Evolutionary conservation across 192 early-diverging fungal genomes (phyloP), one percentile per base, ranked within the genome.

Genomic region (Chytriomyces sp.): DNA sequence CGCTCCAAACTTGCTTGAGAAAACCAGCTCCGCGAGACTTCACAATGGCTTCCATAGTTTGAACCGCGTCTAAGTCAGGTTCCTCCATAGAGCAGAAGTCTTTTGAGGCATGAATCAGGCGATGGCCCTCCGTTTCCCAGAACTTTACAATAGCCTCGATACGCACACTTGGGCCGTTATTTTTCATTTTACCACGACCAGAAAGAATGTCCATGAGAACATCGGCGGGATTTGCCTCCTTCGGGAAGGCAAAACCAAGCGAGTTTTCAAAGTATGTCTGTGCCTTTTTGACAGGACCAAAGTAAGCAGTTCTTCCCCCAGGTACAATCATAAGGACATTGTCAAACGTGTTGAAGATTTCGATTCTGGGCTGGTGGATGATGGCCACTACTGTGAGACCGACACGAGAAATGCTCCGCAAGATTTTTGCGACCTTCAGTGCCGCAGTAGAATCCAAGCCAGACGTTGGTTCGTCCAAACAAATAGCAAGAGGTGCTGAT

Each of bases 391-490:
- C 70, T 3, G 75, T 73, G 28, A 82, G 25, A 28, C 72, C 73
- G 25, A 91, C 87, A 72, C 90, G 88, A 7, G 91, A 83, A 44
- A 96, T 76, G 25, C 82, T 84, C 59, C 89, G 90, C 80, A 96
- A 79, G 64, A 93, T 89, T 52, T 84, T 82, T 52, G 90, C 82
- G 40, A 96, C 88, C 62, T 88, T 85, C 76, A 89, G 68, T 5
- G 80, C 78, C 0, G 77, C 89, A 0, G 91, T 89, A 25, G 91
- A 85, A 72, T 93, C 91, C 0, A 85, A 28, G 5, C 94, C 94
- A 34, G 91, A 92, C 3, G 93, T 95, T 53, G 93, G 93, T 64
- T 84, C 94, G 81, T 96, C 94, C 64, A 93, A 82, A 78, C 94
- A 93, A 32, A 96, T 82, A 36, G 90, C 74, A 75, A 89, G 87